These are phyloP conservation scores for Glycine latifolia DNA, from an alignment of 306 rosid species.

Conservation along the genomic window DNA sequence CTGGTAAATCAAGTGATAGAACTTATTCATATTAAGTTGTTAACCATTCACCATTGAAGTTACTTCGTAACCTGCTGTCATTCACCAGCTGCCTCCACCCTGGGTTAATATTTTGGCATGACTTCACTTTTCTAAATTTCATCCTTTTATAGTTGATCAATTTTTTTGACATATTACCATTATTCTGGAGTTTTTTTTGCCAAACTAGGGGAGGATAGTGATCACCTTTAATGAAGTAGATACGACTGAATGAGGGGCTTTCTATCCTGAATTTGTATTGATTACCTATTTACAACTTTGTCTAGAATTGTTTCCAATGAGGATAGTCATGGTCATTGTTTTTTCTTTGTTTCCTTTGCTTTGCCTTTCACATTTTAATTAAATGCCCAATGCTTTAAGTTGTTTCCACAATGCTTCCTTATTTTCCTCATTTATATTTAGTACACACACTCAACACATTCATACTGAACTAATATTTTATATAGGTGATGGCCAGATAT, in stretches of 20 bases:
- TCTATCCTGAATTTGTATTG: constrained; percentile 13
- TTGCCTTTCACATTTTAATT: constrained; percentile 16
- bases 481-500: constrained; percentile 91
- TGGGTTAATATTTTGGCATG: constrained; percentile 31
- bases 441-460: background rate
- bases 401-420: constrained; percentile 7
- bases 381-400: constrained; percentile 19
- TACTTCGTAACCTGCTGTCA: background rate
- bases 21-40: constrained; percentile 13
- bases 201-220: constrained; percentile 8
- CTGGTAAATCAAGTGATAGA: constrained; percentile 35
- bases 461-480: constrained; percentile 36
- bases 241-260: constrained; percentile 4
- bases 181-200: constrained; percentile 20
- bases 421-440: constrained; percentile 20
- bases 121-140: constrained; percentile 32
- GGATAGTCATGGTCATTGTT: constrained; percentile 5
- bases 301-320: background rate
- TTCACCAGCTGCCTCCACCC: background rate
- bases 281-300: background rate
- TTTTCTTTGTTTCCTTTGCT: constrained; percentile 35
- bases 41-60: background rate
- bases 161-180: background rate
- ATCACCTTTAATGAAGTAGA: constrained; percentile 32
- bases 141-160: background rate